Evolutionary conservation across 2,329 filamentous ascomycete species (phyloP), one percentile per base, ranked within the genome.

Genomic region (Fusarium sp.): DNA sequence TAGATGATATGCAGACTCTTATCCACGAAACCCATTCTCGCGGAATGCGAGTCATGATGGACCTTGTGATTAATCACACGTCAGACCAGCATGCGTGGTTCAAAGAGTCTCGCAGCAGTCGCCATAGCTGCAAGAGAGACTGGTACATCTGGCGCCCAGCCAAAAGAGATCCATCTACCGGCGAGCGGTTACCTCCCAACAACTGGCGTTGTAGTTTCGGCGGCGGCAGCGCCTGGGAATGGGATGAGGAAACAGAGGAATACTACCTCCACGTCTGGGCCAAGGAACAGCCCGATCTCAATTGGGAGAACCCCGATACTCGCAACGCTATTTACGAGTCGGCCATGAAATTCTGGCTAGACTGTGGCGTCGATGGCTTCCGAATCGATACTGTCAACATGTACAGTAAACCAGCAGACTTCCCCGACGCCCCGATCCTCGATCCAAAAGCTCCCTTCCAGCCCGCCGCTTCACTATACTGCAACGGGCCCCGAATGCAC

Each of bases 241-340:
- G 89, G 83, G 92, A 94, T 73, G 89, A 92, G 70, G 77, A 80
- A n/a, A 93, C 92, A 0, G 84, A 86, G 50, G 91, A 95, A 79
- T 95, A 94, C 78, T 95, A 94, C 74, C 87, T 95, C 0, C 90
- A 92, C 65, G 85, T 96, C 10, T 97, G 94, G 78, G 89, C 91
- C 7, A 87, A 87, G 6, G 89, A 93, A 68, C 93, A 95, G 77
- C 93, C 94, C 0, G 94, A 96, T 73, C 84, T 96, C 15, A 96
- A 96, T 80, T 96, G 93, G 92, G 92, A 95, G 75, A 92, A 91
- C 61, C 84, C 85, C 0, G 88, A 87, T 9, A 88, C 92, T 0
- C 87, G 92, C 15, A 82, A 88, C 46, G 93, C 92, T 2, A 89
- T 95, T 7, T 92, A 94, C 77, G 85, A 91, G 34, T 86, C 88